phyloP scores from a whole-genome alignment of 2,329 filamentous ascomycete genomes.

The Orbilia quercus region DNA sequence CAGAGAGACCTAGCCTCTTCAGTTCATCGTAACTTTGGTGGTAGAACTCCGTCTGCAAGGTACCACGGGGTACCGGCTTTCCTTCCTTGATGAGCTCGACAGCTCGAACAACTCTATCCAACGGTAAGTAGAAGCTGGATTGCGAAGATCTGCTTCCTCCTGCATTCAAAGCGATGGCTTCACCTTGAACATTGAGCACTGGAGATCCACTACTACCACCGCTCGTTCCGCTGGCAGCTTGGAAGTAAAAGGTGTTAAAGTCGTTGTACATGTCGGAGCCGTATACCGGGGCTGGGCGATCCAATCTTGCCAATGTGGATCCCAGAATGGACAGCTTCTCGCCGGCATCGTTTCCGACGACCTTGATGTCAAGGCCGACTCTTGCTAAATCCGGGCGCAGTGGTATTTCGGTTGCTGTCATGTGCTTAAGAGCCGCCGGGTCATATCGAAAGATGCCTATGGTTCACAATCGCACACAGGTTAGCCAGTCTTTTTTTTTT shows the following conservation, averaged over 20 bases:
- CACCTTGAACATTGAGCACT: constrained; percentile 60
- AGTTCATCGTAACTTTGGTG: constrained; percentile 60
- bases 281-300: constrained; percentile 60
- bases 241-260: constrained; percentile 61
- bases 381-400: constrained; percentile 59
- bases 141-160: constrained; percentile 60
- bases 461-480: not conserved
- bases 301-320: constrained; percentile 60
- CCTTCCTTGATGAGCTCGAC: constrained; percentile 60
- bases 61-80: constrained; percentile 59
- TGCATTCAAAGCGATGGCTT: constrained; percentile 60
- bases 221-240: constrained; percentile 60
- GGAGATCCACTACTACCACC: constrained; percentile 60
- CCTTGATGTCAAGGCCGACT: constrained; percentile 60
- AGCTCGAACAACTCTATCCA: constrained; percentile 60
- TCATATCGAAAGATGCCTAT: constrained; percentile 59
- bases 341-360: constrained; percentile 60
- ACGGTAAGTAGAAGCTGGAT: constrained; percentile 60
- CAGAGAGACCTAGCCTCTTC: constrained; percentile 59
- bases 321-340: constrained; percentile 61
- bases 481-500: not conserved
- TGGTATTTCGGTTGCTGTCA: constrained; percentile 60
- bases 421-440: constrained; percentile 59
- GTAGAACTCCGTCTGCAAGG: constrained; percentile 60
- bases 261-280: constrained; percentile 60